phyloP scores from a whole-genome alignment of 148 eudicot species.

The Camellia sinensis region DNA sequence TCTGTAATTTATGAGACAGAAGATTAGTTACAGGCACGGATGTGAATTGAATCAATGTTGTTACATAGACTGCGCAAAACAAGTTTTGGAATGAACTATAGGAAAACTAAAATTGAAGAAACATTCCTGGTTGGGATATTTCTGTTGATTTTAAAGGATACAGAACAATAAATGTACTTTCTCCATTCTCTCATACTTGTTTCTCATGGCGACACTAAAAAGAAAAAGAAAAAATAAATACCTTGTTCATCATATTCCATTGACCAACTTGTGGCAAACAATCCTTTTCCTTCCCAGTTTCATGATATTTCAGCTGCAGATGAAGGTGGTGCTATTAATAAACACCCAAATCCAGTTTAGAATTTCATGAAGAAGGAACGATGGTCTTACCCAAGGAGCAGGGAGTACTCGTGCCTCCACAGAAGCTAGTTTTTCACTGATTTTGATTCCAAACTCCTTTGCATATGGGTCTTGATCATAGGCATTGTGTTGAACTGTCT shows the following conservation, averaged over 20 bases:
- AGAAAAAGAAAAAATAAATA: slow-evolving; percentile 10
- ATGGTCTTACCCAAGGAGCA: slow-evolving; percentile 62
- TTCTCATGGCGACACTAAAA: not conserved
- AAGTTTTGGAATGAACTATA: not conserved
- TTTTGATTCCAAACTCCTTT: slow-evolving; percentile 65
- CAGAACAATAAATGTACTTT: not conserved
- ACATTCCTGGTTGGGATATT: not conserved
- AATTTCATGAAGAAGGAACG: not conserved
- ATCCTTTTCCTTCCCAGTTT: slow-evolving; percentile 67
- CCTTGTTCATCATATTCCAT: slow-evolving; percentile 87
- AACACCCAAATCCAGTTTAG: not conserved
- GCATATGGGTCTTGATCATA: slow-evolving; percentile 70
- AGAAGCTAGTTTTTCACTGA: slow-evolving; percentile 54
- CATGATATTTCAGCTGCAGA: slow-evolving; percentile 66
- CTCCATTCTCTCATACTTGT: not conserved
- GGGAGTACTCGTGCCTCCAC: slow-evolving; percentile 79
- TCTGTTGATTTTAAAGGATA: not conserved
- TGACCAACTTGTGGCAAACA: slow-evolving; percentile 76
- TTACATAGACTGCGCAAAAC: not conserved
- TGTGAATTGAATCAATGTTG: not conserved
- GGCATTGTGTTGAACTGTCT: slow-evolving; percentile 66
- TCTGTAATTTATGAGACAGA: slow-evolving; percentile 30
- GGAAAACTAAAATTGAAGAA: not conserved
- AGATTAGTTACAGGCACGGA: not conserved
- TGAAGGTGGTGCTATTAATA: not conserved